Percentiles rank a stretch among this genome's conserved stretches.
Evolutionary conservation across 192 early-diverging fungal genomes (phyloP).

Genomic region (Podochytrium sp.): DNA sequence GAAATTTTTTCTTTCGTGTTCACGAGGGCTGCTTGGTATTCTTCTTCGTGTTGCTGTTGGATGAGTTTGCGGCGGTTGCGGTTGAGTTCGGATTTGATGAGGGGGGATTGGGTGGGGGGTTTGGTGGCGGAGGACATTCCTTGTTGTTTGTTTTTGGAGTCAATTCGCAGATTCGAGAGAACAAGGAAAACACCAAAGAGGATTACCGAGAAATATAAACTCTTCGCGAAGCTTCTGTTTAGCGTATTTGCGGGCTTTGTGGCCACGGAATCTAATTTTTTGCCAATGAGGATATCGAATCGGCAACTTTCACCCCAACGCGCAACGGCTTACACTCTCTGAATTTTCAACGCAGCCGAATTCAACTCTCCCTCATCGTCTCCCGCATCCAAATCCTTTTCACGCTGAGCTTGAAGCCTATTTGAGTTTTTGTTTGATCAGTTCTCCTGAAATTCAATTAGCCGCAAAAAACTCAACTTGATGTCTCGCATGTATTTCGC

Average conservation of each 20-base stretch:
- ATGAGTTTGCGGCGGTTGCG: slow-evolving; percentile 53
- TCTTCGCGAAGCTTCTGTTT: slow-evolving; percentile 50
- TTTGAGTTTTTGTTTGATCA: too few species aligned
- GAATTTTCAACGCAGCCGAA: slow-evolving; percentile 54
- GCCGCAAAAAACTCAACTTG: slow-evolving; percentile 37
- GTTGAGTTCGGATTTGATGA: slow-evolving; percentile 50
- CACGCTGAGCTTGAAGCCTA: slow-evolving; percentile 57
- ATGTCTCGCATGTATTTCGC: slow-evolving; percentile 70
- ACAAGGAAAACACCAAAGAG: not conserved
- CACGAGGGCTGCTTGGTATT: slow-evolving; percentile 62
- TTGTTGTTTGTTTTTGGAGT: slow-evolving; percentile 1
- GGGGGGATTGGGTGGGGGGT: slow-evolving; percentile 43
- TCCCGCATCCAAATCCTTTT: slow-evolving; percentile 57
- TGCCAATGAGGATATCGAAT: not conserved
- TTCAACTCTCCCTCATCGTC: slow-evolving; percentile 61
- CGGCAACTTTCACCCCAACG: not conserved
- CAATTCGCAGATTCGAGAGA: not conserved
- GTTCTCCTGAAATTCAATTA: too few species aligned
- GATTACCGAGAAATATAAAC: slow-evolving; percentile 54
- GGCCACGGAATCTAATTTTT: slow-evolving; percentile 51
- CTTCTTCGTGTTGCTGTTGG: slow-evolving; percentile 65
- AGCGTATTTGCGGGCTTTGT: slow-evolving; percentile 47
- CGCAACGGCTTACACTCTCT: slow-evolving; percentile 46
- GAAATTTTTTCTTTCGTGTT: slow-evolving; percentile 65
- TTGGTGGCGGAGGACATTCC: slow-evolving; percentile 46